phyloP scores from a whole-genome alignment of 495 filamentous ascomycete genomes.

The Penicillium subrubescens region DNA sequence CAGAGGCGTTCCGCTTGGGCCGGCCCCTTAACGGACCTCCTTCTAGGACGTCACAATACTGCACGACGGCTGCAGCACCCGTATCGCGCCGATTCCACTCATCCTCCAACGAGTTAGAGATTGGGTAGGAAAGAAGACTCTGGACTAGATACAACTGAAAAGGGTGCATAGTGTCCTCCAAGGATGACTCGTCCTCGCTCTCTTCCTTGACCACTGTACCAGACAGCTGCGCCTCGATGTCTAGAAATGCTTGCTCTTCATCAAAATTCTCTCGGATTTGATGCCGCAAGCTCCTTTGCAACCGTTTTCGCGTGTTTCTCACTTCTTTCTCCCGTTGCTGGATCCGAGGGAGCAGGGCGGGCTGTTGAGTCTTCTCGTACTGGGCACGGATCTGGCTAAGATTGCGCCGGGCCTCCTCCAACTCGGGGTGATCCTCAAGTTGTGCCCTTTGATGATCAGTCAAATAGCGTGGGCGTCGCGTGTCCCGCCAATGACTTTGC shows the following conservation, averaged over 20 bases:
- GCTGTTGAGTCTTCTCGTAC: slow-evolving; percentile 5
- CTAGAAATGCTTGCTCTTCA: slow-evolving; percentile 17
- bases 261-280: slow-evolving; percentile 12
- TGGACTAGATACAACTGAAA: slow-evolving; percentile 14
- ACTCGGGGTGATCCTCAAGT: background rate
- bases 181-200: background rate
- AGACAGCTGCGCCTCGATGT: slow-evolving; percentile 15
- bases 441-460: background rate
- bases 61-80: background rate
- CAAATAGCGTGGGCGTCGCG: background rate
- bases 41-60: background rate
- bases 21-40: background rate
- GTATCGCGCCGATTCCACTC: slow-evolving; percentile 17
- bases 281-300: slow-evolving; percentile 8
- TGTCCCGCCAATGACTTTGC: background rate
- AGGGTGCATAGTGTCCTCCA: slow-evolving; percentile 15
- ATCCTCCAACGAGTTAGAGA: slow-evolving; percentile 20
- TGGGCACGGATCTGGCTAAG: background rate
- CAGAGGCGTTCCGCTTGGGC: slow-evolving; percentile 3
- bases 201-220: slow-evolving; percentile 9
- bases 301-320: slow-evolving; percentile 14
- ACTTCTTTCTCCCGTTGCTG: slow-evolving; percentile 9
- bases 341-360: slow-evolving; percentile 2
- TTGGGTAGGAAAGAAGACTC: slow-evolving; percentile 16
- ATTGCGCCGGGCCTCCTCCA: background rate